Percentiles rank a stretch among this genome's conserved stretches.
Evolutionary conservation across 352 stramenopile genomes (phyloP).

Genomic region (Globisporangium paroecandrum): DNA sequence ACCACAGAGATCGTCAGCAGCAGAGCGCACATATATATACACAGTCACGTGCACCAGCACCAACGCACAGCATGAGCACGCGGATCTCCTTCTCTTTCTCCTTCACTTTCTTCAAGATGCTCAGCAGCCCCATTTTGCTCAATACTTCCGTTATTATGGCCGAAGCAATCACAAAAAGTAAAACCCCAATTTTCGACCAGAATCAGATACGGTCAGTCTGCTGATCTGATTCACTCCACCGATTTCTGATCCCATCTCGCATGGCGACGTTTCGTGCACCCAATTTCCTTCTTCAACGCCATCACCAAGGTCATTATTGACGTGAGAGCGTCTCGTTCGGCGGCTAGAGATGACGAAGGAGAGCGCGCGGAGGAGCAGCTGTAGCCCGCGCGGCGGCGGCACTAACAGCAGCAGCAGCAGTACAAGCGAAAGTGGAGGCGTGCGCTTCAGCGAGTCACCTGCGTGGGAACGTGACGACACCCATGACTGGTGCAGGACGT

Average conservation of each 20-base stretch:
- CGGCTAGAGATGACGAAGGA: constrained; percentile 16
- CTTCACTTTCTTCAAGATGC: constrained; percentile 97
- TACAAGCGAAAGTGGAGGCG: background rate
- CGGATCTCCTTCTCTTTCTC: constrained; percentile 99
- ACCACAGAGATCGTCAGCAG: constrained; percentile 5
- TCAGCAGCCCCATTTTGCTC: constrained; percentile 83
- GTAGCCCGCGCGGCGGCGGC: background rate
- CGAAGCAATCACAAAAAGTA: background rate
- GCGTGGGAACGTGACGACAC: background rate
- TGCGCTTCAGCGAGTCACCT: background rate
- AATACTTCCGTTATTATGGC: background rate
- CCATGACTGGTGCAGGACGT: background rate
- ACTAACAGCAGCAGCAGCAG: background rate
- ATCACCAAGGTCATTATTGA: background rate
- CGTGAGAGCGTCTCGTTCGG: background rate
- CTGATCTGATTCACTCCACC: background rate
- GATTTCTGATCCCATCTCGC: background rate
- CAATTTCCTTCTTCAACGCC: background rate
- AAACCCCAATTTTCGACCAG: background rate
- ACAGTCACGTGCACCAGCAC: background rate
- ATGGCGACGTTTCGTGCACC: constrained; percentile 2
- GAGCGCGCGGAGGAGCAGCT: constrained; percentile 15
- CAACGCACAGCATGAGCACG: constrained; percentile 94
- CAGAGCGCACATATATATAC: constrained; percentile 29
- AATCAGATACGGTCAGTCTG: background rate